phyloP scores from a whole-genome alignment of 2,329 filamentous ascomycete species.

The Colletotrichum tanaceti region DNA sequence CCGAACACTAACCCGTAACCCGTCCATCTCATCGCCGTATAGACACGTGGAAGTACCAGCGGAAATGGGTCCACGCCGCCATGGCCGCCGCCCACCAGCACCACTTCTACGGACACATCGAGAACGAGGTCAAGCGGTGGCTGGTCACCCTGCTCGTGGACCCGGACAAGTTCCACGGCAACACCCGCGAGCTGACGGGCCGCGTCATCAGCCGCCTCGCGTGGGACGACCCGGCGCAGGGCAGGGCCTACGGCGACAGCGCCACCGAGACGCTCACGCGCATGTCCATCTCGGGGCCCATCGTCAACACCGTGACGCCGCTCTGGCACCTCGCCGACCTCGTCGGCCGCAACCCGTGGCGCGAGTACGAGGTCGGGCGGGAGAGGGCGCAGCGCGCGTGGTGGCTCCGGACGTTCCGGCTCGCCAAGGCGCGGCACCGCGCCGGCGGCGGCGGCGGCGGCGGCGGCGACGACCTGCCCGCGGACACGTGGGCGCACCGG shows the following conservation, averaged over 20 bases:
- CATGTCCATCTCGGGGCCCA: slow-evolving; percentile 64
- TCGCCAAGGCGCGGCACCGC: slow-evolving; percentile 56
- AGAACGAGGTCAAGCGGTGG: slow-evolving; percentile 58
- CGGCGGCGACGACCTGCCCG: slow-evolving; percentile 55
- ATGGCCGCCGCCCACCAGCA: slow-evolving; percentile 55
- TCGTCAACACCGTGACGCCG: slow-evolving; percentile 63
- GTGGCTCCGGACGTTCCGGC: slow-evolving; percentile 58
- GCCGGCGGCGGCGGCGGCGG: no score
- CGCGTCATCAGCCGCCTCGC: slow-evolving; percentile 62
- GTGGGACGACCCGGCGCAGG: slow-evolving; percentile 62
- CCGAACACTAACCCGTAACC: background rate
- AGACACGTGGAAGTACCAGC: slow-evolving; percentile 62
- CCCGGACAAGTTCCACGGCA: slow-evolving; percentile 57
- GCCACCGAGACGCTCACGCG: slow-evolving; percentile 60
- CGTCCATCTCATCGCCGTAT: background rate
- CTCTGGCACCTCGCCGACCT: slow-evolving; percentile 58
- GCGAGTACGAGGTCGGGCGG: slow-evolving; percentile 57
- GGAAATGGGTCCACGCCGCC: slow-evolving; percentile 64
- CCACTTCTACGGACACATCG: slow-evolving; percentile 62
- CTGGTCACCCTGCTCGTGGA: slow-evolving; percentile 60
- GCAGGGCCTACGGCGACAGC: slow-evolving; percentile 58
- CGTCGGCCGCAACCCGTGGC: slow-evolving; percentile 59
- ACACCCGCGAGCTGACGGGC: slow-evolving; percentile 62
- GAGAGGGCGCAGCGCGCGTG: slow-evolving; percentile 58
- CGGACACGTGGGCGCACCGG: slow-evolving; percentile 61